Evolutionary conservation across 2,329 filamentous ascomycete genomes (phyloP), one percentile per base, ranked within the genome.

Genomic region (Fusarium palustre): DNA sequence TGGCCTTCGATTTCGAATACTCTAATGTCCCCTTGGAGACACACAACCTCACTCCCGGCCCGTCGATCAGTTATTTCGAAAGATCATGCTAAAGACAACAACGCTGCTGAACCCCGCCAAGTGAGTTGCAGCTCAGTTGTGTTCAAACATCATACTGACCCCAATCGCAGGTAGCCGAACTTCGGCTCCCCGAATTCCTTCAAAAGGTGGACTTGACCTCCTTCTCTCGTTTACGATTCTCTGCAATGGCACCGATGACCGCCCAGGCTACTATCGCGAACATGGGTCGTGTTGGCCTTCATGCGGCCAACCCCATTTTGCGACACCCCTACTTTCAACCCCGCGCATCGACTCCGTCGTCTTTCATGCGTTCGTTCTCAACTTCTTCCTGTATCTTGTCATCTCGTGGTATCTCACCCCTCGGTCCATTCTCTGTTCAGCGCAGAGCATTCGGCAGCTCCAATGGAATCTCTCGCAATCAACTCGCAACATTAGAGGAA

Each of bases 401-500:
- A 59, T 55, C 66, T 42, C 68, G 69, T 47, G 58, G 59, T 43
- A 57, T 73, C 48, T 72, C 69, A 57, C 62, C 71, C 57, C 61
- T 71, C 38, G 53, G 60, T 39, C 43, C 41, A 28, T 52, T 72
- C 30, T 66, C 61, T 58, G 46, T 65, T 34, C 76, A 77, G 34
- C 66, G 63, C 68, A 75, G 74, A 76, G 80, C 65, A 66, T 84
- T 84, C 73, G 81, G 83, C 60, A 80, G 79, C 28, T 77, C 80
- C 10, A 83, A 82, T 64, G 84, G 84, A 22, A 81, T 88, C 56
- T 85, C 88, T 46, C 84, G 86, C 64, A 89, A 86, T 68, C 84
- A 95, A 59, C 87, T 99, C 34, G 93, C 94, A 34, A 92, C 93
- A 71, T 87, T 94, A 72, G 96, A 99, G 81, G 91, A 94, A 78